Conservation (phyloP, 2,329 filamentous ascomycete species). For the Knoxdaviesia proteae region DNA sequence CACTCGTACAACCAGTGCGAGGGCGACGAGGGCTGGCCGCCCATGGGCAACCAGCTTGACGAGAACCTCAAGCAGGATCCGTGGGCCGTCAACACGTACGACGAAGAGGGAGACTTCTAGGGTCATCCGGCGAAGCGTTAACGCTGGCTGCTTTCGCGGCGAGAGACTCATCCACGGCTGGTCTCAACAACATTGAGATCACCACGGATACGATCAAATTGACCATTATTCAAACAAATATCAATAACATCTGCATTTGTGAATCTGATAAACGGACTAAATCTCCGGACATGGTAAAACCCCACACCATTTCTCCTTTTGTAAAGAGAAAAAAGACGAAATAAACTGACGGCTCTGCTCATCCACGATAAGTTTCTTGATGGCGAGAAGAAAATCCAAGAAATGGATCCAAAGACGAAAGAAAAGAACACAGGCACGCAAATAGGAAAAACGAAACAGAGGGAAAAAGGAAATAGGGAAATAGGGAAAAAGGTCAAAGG, state of each 20-base stretch:
- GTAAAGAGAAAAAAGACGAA: neutral
- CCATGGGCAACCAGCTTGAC: constrained; percentile 35
- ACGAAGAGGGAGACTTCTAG: neutral
- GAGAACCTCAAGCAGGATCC: constrained; percentile 25
- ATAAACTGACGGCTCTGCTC: neutral
- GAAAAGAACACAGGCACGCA: neutral
- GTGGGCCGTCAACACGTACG: no score
- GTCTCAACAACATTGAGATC: no score
- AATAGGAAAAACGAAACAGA: neutral
- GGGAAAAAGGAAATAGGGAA: neutral
- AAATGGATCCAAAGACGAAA: neutral
- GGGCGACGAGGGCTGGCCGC: constrained; percentile 41
- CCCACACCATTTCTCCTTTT: constrained; percentile 1
- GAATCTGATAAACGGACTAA: neutral
- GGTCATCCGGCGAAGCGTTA: neutral
- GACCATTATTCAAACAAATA: neutral
- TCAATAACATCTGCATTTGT: neutral
- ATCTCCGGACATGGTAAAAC: neutral
- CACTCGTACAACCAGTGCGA: constrained; percentile 51
- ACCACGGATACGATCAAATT: neutral
- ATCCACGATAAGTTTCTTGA: constrained; percentile 1
- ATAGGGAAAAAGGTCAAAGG: neutral
- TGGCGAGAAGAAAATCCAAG: neutral
- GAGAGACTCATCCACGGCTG: no score
- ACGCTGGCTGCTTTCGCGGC: neutral